Evolutionary conservation across 208 protist genomes (phyloP).

Genomic region (Strigomonas galati): DNA sequence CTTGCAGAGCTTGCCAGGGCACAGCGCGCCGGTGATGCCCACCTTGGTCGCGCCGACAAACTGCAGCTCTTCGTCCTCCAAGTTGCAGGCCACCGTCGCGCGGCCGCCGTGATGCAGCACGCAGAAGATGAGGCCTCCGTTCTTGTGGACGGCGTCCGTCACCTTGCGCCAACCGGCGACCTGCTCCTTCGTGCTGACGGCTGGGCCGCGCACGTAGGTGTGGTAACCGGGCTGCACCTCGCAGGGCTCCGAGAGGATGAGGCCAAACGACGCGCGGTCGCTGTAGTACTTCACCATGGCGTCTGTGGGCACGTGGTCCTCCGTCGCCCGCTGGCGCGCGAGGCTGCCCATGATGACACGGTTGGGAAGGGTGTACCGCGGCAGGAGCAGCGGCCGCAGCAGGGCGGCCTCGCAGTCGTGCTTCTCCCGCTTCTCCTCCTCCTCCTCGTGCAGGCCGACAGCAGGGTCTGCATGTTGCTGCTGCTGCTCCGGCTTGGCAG

Average conservation of each 20-base stretch:
- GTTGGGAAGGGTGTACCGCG: constrained; percentile 27
- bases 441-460: too few species aligned
- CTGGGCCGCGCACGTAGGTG: constrained; percentile 26
- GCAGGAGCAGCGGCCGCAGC: constrained; percentile 35
- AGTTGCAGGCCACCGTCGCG: constrained; percentile 23
- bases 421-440: too few species aligned
- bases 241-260: constrained; percentile 63
- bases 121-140: constrained; percentile 49
- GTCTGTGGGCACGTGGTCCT: constrained; percentile 30
- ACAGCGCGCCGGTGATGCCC: constrained; percentile 13
- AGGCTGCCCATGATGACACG: constrained; percentile 52
- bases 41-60: constrained; percentile 15
- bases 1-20: constrained; percentile 6
- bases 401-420: constrained; percentile 15
- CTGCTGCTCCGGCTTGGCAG: too few species aligned
- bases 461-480: too few species aligned
- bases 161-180: constrained; percentile 52
- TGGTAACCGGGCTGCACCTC: constrained; percentile 34
- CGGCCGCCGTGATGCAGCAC: constrained; percentile 58
- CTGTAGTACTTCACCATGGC: constrained; percentile 47
- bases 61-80: constrained; percentile 4
- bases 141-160: constrained; percentile 58
- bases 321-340: constrained; percentile 39
- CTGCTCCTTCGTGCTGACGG: constrained; percentile 49
- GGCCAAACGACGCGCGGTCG: constrained; percentile 44